These are phyloP conservation scores for Macrophomina pseudophaseolina DNA, from an alignment of 2,329 filamentous ascomycete species.

Conservation along the genomic window DNA sequence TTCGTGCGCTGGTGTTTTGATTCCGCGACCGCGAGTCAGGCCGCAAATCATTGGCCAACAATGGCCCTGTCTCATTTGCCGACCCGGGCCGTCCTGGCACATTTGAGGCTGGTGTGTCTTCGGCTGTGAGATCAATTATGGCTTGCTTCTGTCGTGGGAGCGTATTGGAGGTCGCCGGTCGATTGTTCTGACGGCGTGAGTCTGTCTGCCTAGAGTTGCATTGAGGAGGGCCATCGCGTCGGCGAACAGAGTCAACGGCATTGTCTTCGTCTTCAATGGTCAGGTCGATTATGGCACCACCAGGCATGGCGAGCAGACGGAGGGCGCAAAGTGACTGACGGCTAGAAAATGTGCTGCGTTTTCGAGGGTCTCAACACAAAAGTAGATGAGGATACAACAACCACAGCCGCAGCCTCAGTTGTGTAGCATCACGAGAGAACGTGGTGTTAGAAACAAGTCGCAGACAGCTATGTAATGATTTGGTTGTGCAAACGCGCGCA, in stretches of 20 bases:
- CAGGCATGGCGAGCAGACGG: background rate
- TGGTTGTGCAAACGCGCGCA: background rate
- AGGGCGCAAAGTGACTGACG: background rate
- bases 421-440: background rate
- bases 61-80: slow-evolving; percentile 3
- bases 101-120: background rate
- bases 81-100: slow-evolving; percentile 2
- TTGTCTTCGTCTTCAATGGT: background rate
- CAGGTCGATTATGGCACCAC: background rate
- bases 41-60: slow-evolving; percentile 3
- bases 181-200: background rate
- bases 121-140: slow-evolving; percentile 6
- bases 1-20: slow-evolving; percentile 23
- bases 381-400: too few relatives aligned
- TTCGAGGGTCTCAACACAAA: too few relatives aligned
- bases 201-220: background rate
- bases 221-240: background rate
- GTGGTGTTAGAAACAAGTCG: too few relatives aligned
- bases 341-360: too few relatives aligned
- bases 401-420: background rate
- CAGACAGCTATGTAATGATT: too few relatives aligned
- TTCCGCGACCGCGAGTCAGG: slow-evolving; percentile 17
- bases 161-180: background rate
- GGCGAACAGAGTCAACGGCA: background rate
- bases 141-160: background rate